phyloP scores from a whole-genome alignment of 345 rosid genomes.

The Fremontodendron californicum region DNA sequence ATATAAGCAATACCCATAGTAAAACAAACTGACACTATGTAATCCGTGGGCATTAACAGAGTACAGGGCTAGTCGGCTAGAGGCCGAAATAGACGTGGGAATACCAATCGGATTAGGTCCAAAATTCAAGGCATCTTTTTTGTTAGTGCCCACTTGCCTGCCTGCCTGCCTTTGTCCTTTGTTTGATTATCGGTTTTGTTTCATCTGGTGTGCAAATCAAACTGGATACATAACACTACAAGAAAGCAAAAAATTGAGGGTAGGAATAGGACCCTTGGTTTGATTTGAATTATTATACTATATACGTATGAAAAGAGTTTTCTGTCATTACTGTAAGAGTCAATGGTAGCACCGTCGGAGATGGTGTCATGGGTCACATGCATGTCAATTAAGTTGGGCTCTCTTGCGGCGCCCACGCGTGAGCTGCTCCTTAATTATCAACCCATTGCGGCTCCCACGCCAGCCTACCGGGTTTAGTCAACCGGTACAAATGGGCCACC shows the following conservation, averaged over 20 bases:
- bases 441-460: not conserved
- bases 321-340: too few relatives aligned
- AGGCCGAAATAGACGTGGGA: not conserved
- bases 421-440: not conserved
- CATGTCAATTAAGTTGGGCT: not conserved
- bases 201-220: not conserved
- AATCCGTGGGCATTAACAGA: too few relatives aligned
- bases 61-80: not conserved
- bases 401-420: not conserved
- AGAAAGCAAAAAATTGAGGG: not conserved
- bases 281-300: not conserved
- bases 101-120: not conserved
- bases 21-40: too few relatives aligned
- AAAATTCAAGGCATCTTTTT: not conserved
- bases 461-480: too few relatives aligned
- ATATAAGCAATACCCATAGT: not conserved
- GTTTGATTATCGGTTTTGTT: not conserved
- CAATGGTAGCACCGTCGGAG: not conserved
- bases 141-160: not conserved
- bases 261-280: not conserved
- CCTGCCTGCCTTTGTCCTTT: not conserved
- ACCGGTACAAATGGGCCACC: too few relatives aligned
- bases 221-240: not conserved
- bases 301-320: too few relatives aligned
- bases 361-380: not conserved